A percentile compares a stretch with the other conserved stretches of the same genome.
These are phyloP conservation scores for Kwoniella sp. DNA, from an alignment of 768 basidiomycete species.

Conservation along the genomic window DNA sequence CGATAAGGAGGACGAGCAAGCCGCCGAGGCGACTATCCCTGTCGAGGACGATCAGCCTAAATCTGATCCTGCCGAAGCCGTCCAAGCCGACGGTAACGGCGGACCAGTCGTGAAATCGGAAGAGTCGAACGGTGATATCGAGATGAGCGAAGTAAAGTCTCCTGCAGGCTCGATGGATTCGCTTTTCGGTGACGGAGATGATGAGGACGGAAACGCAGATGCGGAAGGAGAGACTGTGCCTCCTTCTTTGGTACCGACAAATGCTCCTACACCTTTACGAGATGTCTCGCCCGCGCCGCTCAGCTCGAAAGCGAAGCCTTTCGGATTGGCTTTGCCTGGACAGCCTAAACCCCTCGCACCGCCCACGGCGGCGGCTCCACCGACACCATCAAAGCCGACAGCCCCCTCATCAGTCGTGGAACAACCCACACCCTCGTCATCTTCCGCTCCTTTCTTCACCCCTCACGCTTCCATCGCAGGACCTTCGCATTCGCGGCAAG, in stretches of 20 bases:
- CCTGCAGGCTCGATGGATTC: slow-evolving; percentile 78
- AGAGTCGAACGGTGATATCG: slow-evolving; percentile 34
- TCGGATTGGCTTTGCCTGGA: slow-evolving; percentile 29
- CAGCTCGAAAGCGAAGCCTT: slow-evolving; percentile 6
- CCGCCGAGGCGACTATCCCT: neutral
- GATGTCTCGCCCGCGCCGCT: slow-evolving; percentile 11
- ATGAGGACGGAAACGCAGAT: slow-evolving; percentile 62
- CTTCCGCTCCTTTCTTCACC: slow-evolving; percentile 26
- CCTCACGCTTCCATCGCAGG: slow-evolving; percentile 26
- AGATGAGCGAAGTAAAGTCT: slow-evolving; percentile 66
- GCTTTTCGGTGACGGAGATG: slow-evolving; percentile 66
- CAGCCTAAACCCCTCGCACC: slow-evolving; percentile 16
- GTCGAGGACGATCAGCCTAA: neutral
- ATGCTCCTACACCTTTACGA: slow-evolving; percentile 19
- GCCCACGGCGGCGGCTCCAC: slow-evolving; percentile 8
- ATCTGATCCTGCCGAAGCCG: neutral
- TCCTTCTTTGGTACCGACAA: slow-evolving; percentile 23
- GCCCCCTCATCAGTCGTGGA: slow-evolving; percentile 2
- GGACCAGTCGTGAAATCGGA: neutral
- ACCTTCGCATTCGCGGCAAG: slow-evolving; percentile 16
- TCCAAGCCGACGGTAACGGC: neutral
- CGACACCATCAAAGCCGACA: neutral
- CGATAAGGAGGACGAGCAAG: slow-evolving; percentile 12
- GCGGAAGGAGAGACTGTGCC: slow-evolving; percentile 61
- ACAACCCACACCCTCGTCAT: slow-evolving; percentile 32